Base-by-base conservation (phyloP, 495 filamentous ascomycete genomes). In the Hypomontagnella monticulosa region DNA sequence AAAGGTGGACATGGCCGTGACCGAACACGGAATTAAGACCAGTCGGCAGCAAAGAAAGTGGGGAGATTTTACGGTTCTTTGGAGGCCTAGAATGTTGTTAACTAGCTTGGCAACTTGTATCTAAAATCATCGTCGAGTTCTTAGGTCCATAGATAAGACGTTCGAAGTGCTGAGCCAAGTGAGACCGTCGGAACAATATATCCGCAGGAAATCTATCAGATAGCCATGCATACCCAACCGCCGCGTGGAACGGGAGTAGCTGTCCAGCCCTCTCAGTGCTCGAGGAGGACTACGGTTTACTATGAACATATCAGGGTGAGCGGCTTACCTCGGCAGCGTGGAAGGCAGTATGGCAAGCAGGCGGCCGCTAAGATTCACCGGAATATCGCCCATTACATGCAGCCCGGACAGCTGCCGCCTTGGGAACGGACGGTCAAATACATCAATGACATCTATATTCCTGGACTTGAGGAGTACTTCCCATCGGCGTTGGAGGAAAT, bases 401-500 rank as follows among this genome's bases (percentile, higher is more conserved):
- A 42, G 16, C 70, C 66, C 6, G 71, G 71, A 18, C 69, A 75
- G 36, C 50, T 75, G 15, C 49, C 63, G 8, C 34, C 47, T 9
- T 57, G 66, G 70, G 69, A 67, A 49, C 37, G 49, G 9, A 42
- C 30, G 18, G 19, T 16, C n/a, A 52, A 58, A 43, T 38, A 56
- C 42, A 71, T 71, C 52, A 53, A 71, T 12, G 34, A 65, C 7
- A 56, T 61, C 19, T 71, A 71, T 41, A 53, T 69, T 36, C 56
- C 63, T 20, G 63, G 37, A 3, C 52, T 73, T 10, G 15, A 69
- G 15, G 30, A 53, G 4, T 57, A 73, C 36, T 75, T 60, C 36
- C 70, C 70, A 20, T 47, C 58, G 0, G 72, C 51, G n/a, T 46
- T 69, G 8, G 72, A 75, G 40, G 72, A 75, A 46, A 71, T 75